Conservation (phyloP, 106 monocot genomes). For the Platanthera zijinensis region DNA sequence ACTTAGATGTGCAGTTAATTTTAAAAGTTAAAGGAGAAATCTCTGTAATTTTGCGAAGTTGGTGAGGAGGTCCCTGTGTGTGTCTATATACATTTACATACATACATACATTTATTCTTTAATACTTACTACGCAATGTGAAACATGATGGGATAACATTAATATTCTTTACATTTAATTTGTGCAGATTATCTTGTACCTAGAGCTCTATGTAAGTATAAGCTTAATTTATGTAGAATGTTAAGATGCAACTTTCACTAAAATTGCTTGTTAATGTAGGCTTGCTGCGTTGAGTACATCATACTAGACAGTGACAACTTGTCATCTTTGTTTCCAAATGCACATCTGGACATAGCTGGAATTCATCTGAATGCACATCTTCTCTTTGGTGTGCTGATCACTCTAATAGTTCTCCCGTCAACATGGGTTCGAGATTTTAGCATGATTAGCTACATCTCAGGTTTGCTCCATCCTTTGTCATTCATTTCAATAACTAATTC, state of each 20-base stretch:
- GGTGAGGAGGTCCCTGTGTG: too few relatives aligned
- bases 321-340: slow-evolving; percentile 75
- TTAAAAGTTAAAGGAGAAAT: too few relatives aligned
- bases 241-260: neutral
- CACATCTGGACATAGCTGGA: slow-evolving; percentile 46
- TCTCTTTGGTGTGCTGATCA: slow-evolving; percentile 70
- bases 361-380: slow-evolving; percentile 45
- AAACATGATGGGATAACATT: neutral
- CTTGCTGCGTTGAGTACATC: slow-evolving; percentile 87
- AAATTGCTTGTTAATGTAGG: slow-evolving; percentile 24
- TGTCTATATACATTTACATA: neutral
- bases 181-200: slow-evolving; percentile 66
- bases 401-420: slow-evolving; percentile 75
- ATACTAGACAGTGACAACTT: slow-evolving; percentile 91
- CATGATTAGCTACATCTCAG: slow-evolving; percentile 79
- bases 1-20: too few relatives aligned
- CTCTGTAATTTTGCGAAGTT: too few relatives aligned
- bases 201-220: slow-evolving; percentile 79
- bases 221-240: neutral
- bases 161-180: neutral
- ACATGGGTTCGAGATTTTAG: slow-evolving; percentile 87
- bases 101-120: neutral
- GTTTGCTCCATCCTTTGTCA: slow-evolving; percentile 15
- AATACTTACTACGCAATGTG: neutral
- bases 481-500: neutral